These are phyloP conservation scores for Phytophthora ohioensis DNA, from an alignment of 352 stramenopile genomes.

Conservation along the genomic window DNA sequence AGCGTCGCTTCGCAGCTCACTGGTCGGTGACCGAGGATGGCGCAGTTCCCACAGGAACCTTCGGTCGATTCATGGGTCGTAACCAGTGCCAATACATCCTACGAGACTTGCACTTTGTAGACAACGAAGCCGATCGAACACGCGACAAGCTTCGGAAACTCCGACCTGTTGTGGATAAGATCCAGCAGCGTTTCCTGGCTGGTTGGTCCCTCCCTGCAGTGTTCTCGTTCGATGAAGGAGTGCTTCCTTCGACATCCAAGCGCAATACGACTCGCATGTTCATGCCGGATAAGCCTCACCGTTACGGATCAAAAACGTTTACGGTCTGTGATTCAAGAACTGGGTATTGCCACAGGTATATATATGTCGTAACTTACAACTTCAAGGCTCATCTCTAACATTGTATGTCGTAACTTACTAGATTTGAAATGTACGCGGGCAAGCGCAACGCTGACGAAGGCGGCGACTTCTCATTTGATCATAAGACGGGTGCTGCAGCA, in stretches of 20 bases:
- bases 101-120: neutral
- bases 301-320: neutral
- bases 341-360: neutral
- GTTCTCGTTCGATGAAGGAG: neutral
- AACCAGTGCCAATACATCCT: neutral
- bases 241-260: neutral
- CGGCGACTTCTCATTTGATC: neutral
- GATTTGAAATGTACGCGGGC: neutral
- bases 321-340: neutral
- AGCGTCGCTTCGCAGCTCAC: neutral
- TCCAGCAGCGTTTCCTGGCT: neutral
- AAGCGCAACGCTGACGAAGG: neutral
- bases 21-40: neutral
- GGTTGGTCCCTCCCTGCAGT: neutral
- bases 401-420: neutral
- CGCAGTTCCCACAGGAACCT: neutral
- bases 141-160: neutral
- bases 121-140: neutral
- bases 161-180: neutral
- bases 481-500: neutral
- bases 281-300: neutral
- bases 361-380: neutral
- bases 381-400: neutral
- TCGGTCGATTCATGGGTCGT: neutral
- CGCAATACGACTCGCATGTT: neutral